Evolutionary conservation across 2,329 filamentous ascomycete species (phyloP), one percentile per base, ranked within the genome.

Genomic region (Pyrenochaeta sp.): DNA sequence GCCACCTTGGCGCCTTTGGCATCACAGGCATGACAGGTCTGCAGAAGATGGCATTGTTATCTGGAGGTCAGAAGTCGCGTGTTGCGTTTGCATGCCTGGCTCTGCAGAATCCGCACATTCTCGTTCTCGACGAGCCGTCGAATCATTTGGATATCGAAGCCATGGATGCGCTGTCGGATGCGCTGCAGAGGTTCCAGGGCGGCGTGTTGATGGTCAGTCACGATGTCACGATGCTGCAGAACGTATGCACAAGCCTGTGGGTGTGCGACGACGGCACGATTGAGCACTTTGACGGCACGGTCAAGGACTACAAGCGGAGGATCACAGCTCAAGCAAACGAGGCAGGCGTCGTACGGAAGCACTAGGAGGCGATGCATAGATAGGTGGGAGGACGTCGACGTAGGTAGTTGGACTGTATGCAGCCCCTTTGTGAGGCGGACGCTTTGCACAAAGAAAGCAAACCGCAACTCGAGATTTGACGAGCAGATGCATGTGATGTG

Each of bases 81-180:
- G 94, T 99, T 2, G 94, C 94, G 6, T 99, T 99, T 73, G 93
- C 94, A n/a, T 97, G 93, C 68, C 75, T 99, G 50, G 93, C 91
- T 1, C 78, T 99, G 55, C 90, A 86, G 35, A 96, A 97, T 73
- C 94, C 94, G 13, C 94, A 99, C 68, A 97, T 99, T 57, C 81
- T 99, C 32, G 93, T 99, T 49, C 88, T 99, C 36, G 94, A 99
- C 81, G 94, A 99, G 74, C 94, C 94, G 70, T 96, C 90, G 54
- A 99, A 99, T 78, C 94, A 99, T 74, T 79, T 99, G 63, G 94
- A 99, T 83, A 97, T 99, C 61, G 94, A 99, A 73, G 94, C 94
- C 54, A 96, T 99, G 94, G 94, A 99, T 72, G 93, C 94, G 8
- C 79, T 99, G 38, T 87, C 90, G 4, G 85, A 87, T 20, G 94